These are phyloP conservation scores for Boletus sp. DNA, from an alignment of 1,284 basidiomycete genomes.

Conservation along the genomic window DNA sequence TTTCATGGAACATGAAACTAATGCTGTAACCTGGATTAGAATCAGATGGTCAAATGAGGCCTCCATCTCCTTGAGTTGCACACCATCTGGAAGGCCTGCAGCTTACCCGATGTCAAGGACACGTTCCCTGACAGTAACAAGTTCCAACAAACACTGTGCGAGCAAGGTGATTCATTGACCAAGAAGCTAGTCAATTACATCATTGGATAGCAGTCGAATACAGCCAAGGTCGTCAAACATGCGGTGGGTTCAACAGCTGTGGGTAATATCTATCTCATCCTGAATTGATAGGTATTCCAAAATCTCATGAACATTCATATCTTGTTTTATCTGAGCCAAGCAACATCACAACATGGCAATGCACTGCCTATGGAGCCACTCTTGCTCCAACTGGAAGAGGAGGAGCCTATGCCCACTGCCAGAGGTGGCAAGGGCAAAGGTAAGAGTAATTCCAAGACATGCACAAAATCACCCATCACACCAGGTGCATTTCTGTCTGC, in stretches of 20 bases:
- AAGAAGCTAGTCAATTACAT: conserved; percentile 81
- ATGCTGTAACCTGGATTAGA: conserved; percentile 1
- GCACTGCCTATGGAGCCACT: conserved; percentile 52
- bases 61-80: conserved; percentile 77
- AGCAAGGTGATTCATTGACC: conserved; percentile 68
- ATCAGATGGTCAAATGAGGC: conserved; percentile 81
- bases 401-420: conserved; percentile 28
- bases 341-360: conserved; percentile 43
- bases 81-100: conserved; percentile 80
- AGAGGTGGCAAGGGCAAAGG: conserved; percentile 40
- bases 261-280: conserved; percentile 4
- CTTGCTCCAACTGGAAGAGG: conserved; percentile 57
- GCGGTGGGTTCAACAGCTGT: conserved; percentile 49
- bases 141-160: conserved; percentile 51
- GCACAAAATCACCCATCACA: conserved; percentile 17
- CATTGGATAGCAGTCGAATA: conserved; percentile 81
- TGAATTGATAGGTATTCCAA: conserved; percentile 70
- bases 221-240: conserved; percentile 75
- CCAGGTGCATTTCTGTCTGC: conserved; percentile 15
- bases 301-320: conserved; percentile 81
- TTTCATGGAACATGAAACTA: background rate
- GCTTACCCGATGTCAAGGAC: conserved; percentile 47
- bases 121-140: conserved; percentile 56
- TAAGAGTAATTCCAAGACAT: conserved; percentile 30
- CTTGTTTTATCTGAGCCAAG: conserved; percentile 61